These are phyloP conservation scores for Russula abietina DNA, from an alignment of 768 basidiomycete species.

Conservation along the genomic window DNA sequence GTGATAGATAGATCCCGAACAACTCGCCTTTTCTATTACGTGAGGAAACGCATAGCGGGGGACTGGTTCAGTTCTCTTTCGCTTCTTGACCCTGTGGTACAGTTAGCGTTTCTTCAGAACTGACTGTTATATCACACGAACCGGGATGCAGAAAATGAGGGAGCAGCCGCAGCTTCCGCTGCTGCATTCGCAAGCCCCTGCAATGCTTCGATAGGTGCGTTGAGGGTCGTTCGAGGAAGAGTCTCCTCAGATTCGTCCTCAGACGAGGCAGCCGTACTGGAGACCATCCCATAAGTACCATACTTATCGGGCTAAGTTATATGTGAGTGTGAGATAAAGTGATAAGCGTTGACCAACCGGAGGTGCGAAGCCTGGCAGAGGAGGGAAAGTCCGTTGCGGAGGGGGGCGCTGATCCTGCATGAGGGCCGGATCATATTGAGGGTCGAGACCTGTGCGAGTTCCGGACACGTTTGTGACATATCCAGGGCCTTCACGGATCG, in stretches of 20 bases:
- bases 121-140: conserved; percentile 27
- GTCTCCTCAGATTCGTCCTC: conserved; percentile 92
- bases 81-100: conserved; percentile 63
- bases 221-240: conserved; percentile 73
- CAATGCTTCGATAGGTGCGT: conserved; percentile 90
- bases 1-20: neutral
- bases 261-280: conserved; percentile 76
- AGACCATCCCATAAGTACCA: conserved; percentile 84
- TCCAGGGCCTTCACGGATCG: conserved; percentile 24
- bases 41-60: conserved; percentile 84
- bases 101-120: neutral
- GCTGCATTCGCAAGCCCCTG: conserved; percentile 94
- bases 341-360: conserved; percentile 48
- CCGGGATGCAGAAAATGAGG: conserved; percentile 61
- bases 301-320: conserved; percentile 74
- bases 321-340: conserved; percentile 19
- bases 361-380: conserved; percentile 86
- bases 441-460: conserved; percentile 28
- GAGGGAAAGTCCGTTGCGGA: conserved; percentile 55
- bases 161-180: conserved; percentile 82
- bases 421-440: conserved; percentile 29
- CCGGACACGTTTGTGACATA: conserved; percentile 26
- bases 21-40: conserved; percentile 76
- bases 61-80: conserved; percentile 77
- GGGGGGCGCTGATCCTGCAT: conserved; percentile 31